Evolutionary conservation across 192 early-diverging fungal species (phyloP), one percentile per base, ranked within the genome.

Genomic region (Podila epigama): DNA sequence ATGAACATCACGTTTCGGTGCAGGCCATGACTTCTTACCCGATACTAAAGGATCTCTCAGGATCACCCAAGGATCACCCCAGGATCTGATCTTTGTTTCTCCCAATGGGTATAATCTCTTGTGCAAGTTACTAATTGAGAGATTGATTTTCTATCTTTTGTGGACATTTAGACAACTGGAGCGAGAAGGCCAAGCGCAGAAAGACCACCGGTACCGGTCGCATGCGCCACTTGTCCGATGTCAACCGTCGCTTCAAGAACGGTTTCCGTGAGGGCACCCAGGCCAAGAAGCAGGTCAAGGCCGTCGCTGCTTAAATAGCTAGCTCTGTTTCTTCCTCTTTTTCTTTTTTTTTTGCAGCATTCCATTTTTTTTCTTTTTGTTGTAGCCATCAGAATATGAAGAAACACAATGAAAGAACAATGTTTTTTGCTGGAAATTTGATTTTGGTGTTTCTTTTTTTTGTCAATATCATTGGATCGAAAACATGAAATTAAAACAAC

Each of bases 181-280:
- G 88, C 70, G 94, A 89, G 75, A 99, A 98, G 93, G 95, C 40
- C 40, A 42, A 42, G n/a, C n/a, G 40, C 12, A 4, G n/a, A 42
- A 12, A 4, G 12, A 42, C 40, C 40, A 42, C 40, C 5, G 40
- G 40, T 18, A 42, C 96, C 66, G 97, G 97, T 68, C 92, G 97
- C 82, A 97, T 97, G 95, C 88, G 91, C 42, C 88, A 99, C 94
- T 86, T 99, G 84, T 96, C 95, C 91, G 89, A 86, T 80, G 83
- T 99, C 52, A 84, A 92, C 81, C 86, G 94, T 66, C 92, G n/a
- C 13, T 95, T 95, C 92, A 98, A 96, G 92, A 99, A 98, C 90
- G 96, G 95, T 70, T 99, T 99, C 94, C 91, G 96, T 83, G 89
- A 92, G 81, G 89, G 90, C 85, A 84, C 80, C 73, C 73, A 69